A percentile compares a stretch with the other conserved stretches of the same genome.
Conservation (phyloP, 1,139 yeast species). For the Yamadazyma oceani region DNA sequence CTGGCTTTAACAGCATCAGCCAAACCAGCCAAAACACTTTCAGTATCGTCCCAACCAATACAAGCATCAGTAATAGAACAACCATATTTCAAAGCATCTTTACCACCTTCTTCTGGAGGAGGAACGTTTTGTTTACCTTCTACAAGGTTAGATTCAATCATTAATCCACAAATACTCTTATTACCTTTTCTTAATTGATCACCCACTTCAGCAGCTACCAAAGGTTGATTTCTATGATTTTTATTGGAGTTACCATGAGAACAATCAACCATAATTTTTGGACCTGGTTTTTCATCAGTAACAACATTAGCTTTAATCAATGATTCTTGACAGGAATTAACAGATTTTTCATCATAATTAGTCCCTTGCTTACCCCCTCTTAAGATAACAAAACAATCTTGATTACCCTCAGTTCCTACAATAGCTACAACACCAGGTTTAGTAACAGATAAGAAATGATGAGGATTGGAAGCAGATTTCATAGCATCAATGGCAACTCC, state of each 20-base stretch:
- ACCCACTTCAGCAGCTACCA: constrained; percentile 79
- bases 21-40: constrained; percentile 63
- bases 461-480: constrained; percentile 87
- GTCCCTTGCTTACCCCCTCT: constrained; percentile 97
- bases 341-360: constrained; percentile 79
- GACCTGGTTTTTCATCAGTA: constrained; percentile 44
- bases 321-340: constrained; percentile 65
- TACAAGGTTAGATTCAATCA: constrained; percentile 89
- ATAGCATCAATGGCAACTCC: constrained; percentile 95
- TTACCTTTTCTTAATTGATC: constrained; percentile 80
- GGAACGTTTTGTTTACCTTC: constrained; percentile 94
- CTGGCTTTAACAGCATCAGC: constrained; percentile 80
- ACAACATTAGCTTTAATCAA: constrained; percentile 58
- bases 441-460: constrained; percentile 96
- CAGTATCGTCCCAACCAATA: constrained; percentile 86
- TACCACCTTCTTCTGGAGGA: constrained; percentile 59
- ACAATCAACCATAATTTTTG: constrained; percentile 94
- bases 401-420: constrained; percentile 92
- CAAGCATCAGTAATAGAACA: constrained; percentile 97
- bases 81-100: constrained; percentile 75
- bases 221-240: constrained; percentile 89
- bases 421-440: constrained; percentile 96
- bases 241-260: constrained; percentile 95
- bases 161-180: constrained; percentile 79
- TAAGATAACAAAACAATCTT: constrained; percentile 82